These are phyloP conservation scores for Ophiocordyceps camponoti-floridani DNA, from an alignment of 2,329 filamentous ascomycete species.

Conservation along the genomic window DNA sequence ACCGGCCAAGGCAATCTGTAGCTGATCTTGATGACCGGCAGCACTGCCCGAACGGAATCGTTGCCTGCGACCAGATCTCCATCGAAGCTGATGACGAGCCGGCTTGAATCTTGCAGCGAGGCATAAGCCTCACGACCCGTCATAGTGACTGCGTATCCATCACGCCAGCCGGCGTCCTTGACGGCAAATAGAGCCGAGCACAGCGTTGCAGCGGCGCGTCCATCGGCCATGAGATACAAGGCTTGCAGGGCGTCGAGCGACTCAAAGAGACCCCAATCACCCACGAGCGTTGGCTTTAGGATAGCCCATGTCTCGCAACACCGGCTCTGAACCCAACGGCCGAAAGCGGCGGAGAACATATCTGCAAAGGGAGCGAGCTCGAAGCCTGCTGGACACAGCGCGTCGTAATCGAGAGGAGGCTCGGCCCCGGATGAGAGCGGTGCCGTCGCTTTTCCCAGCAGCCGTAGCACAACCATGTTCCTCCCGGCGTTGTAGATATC, in stretches of 20 bases:
- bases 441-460: conserved; percentile 34
- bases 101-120: conserved; percentile 35
- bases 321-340: conserved; percentile 59
- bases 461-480: conserved; percentile 67
- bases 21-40: conserved; percentile 45
- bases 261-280: conserved; percentile 46
- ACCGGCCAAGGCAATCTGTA: conserved; percentile 52
- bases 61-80: conserved; percentile 22
- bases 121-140: conserved; percentile 57
- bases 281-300: conserved; percentile 48
- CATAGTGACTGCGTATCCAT: conserved; percentile 66
- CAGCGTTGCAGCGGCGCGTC: conserved; percentile 47
- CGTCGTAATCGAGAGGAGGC: conserved; percentile 35
- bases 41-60: conserved; percentile 31
- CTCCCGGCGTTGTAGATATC: conserved; percentile 81
- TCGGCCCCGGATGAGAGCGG: conserved; percentile 13
- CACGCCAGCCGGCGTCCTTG: conserved; percentile 47
- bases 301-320: conserved; percentile 50
- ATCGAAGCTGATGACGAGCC: conserved; percentile 40
- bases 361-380: conserved; percentile 53
- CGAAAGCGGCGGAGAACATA: conserved; percentile 53
- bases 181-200: conserved; percentile 53
- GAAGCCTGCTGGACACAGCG: conserved; percentile 29
- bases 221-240: conserved; percentile 64
- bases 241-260: conserved; percentile 49